Evolutionary conservation across 2,329 filamentous ascomycete species (phyloP).

Genomic region (Xylariaceae sp.): DNA sequence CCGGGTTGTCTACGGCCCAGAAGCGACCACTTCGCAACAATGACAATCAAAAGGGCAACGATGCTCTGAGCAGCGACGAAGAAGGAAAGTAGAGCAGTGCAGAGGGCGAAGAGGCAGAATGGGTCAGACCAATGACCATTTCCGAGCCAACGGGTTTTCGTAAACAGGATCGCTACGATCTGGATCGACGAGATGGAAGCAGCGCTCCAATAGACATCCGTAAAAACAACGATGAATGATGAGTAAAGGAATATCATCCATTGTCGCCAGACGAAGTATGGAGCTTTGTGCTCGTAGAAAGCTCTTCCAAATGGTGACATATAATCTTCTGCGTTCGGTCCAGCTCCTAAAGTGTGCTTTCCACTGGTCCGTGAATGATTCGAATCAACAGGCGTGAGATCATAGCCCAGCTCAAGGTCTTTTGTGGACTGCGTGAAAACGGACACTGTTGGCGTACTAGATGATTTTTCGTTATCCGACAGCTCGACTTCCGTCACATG

Average conservation of each 20-base stretch:
- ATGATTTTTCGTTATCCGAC: background rate
- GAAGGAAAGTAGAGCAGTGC: slow-evolving; percentile 36
- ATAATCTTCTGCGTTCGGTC: background rate
- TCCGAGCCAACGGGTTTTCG: slow-evolving; percentile 2
- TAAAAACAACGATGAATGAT: slow-evolving; percentile 41
- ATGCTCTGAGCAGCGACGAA: slow-evolving; percentile 42
- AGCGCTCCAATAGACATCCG: slow-evolving; percentile 49
- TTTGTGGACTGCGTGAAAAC: background rate
- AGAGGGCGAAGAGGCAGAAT: slow-evolving; percentile 38
- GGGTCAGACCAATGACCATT: slow-evolving; percentile 5
- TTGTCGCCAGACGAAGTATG: slow-evolving; percentile 47
- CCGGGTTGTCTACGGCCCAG: slow-evolving; percentile 48
- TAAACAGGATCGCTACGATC: slow-evolving; percentile 28
- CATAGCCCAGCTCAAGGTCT: slow-evolving; percentile 1
- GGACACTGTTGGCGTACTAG: background rate
- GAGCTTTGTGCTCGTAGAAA: slow-evolving; percentile 48
- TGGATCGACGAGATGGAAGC: slow-evolving; percentile 46
- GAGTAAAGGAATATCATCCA: slow-evolving; percentile 49
- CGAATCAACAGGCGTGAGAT: background rate
- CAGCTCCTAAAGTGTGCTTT: background rate
- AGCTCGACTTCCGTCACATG: background rate
- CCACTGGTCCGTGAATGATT: background rate
- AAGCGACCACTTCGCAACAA: slow-evolving; percentile 48
- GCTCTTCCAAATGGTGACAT: slow-evolving; percentile 49
- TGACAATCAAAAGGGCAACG: slow-evolving; percentile 40